Evolutionary conservation across 2,329 filamentous ascomycete species (phyloP).

Genomic region (Orbilia ellipsospora): DNA sequence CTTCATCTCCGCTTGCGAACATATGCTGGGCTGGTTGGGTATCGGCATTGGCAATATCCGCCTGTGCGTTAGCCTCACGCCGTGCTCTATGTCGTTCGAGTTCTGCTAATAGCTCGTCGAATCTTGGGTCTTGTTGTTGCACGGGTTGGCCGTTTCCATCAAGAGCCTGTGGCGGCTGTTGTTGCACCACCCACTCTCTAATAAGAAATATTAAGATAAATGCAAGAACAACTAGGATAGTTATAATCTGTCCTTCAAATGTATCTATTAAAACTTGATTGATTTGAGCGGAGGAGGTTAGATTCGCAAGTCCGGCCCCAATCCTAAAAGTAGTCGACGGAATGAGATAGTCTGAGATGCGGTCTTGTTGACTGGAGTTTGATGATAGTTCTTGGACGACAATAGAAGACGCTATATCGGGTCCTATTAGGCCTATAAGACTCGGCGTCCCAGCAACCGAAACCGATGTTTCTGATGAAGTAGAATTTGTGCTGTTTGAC

Average conservation of each 20-base stretch:
- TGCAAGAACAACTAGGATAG: constrained; percentile 85
- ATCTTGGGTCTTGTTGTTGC: constrained; percentile 45
- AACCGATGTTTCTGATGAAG: constrained; percentile 31
- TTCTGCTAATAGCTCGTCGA: constrained; percentile 48
- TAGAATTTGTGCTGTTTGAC: constrained; percentile 23
- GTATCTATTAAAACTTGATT: constrained; percentile 85
- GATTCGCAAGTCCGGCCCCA: constrained; percentile 61
- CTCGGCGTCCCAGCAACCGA: constrained; percentile 29
- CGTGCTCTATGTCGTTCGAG: constrained; percentile 44
- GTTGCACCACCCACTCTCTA: constrained; percentile 96
- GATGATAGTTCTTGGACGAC: constrained; percentile 15
- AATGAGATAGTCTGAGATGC: constrained; percentile 38
- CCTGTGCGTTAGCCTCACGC: constrained; percentile 34
- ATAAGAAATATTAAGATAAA: constrained; percentile 98
- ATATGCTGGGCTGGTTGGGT: constrained; percentile 25
- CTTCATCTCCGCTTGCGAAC: constrained; percentile 49
- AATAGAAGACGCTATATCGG: constrained; percentile 35
- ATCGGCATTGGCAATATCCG: constrained; percentile 18
- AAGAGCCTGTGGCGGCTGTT: constrained; percentile 81
- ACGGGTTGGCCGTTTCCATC: constrained; percentile 56
- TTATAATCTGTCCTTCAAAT: constrained; percentile 93
- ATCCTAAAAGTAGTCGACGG: constrained; percentile 39
- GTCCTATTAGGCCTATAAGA: constrained; percentile 38
- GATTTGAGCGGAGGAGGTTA: constrained; percentile 76
- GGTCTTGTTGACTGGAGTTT: constrained; percentile 27